phyloP scores from a whole-genome alignment of 1,284 basidiomycete species.

The Leccinum ponderosum region DNA sequence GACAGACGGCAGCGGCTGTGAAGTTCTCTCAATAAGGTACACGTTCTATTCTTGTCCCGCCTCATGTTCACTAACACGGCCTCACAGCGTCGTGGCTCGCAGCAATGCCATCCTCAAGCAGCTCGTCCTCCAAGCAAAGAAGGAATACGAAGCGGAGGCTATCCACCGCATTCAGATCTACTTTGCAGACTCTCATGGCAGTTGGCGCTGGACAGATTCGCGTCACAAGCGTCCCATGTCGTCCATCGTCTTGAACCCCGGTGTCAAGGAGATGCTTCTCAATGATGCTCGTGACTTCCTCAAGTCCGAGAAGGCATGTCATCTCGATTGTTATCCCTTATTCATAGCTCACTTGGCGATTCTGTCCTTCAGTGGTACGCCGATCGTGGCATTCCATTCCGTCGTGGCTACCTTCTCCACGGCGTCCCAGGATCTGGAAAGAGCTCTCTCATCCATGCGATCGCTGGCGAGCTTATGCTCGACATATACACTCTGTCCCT shows the following conservation, averaged over 20 bases:
- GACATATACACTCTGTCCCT: slow-evolving; percentile 80
- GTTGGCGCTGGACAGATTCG: slow-evolving; percentile 82
- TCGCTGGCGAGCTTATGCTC: slow-evolving; percentile 78
- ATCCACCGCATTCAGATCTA: slow-evolving; percentile 83
- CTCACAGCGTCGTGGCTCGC: slow-evolving; percentile 65
- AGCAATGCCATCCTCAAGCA: slow-evolving; percentile 80
- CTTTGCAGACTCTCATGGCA: slow-evolving; percentile 83
- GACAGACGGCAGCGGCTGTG: slow-evolving; percentile 60
- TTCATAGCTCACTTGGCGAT: neutral
- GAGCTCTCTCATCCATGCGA: slow-evolving; percentile 79
- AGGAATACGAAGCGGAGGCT: slow-evolving; percentile 80
- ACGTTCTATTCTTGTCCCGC: slow-evolving; percentile 19
- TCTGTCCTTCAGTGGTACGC: slow-evolving; percentile 54
- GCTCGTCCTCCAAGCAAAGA: slow-evolving; percentile 84
- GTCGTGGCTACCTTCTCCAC: slow-evolving; percentile 80
- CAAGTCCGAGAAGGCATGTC: slow-evolving; percentile 67
- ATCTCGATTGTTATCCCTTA: slow-evolving; percentile 14
- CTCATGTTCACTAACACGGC: slow-evolving; percentile 12
- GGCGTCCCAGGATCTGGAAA: slow-evolving; percentile 83
- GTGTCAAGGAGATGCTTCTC: slow-evolving; percentile 82
- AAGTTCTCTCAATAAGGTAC: slow-evolving; percentile 73
- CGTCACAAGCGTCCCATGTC: slow-evolving; percentile 79
- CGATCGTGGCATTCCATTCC: slow-evolving; percentile 77
- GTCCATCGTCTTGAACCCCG: slow-evolving; percentile 77
- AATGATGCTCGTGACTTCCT: slow-evolving; percentile 81